Evolutionary conservation across 306 rosid genomes (phyloP).

Genomic region (barrel medic (Medicago truncatula)): DNA sequence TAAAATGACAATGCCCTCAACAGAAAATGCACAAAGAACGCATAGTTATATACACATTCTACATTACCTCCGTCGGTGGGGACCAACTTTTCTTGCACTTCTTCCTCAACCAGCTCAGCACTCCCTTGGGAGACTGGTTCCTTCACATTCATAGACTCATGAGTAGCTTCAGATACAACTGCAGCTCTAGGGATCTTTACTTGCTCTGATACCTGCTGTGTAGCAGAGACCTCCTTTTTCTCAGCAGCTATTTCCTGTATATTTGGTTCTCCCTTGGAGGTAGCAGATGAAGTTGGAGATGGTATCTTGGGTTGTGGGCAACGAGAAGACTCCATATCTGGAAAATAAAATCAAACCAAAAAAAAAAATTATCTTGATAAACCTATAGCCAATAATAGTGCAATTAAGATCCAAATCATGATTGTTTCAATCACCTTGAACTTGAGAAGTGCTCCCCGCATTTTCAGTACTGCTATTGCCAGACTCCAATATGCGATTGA

Average conservation of each 20-base stretch:
- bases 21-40: constrained; percentile 15
- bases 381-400: neutral
- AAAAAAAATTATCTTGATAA: neutral
- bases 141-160: constrained; percentile 80
- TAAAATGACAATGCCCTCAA: constrained; percentile 28
- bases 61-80: constrained; percentile 82
- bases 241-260: constrained; percentile 54
- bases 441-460: constrained; percentile 85
- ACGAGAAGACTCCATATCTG: constrained; percentile 98
- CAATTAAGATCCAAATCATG: constrained; percentile 27
- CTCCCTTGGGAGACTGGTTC: constrained; percentile 93
- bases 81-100: constrained; percentile 90
- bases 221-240: constrained; percentile 60
- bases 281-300: constrained; percentile 89
- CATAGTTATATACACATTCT: neutral
- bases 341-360: constrained; percentile 35
- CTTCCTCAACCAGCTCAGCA: constrained; percentile 83
- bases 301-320: constrained; percentile 78
- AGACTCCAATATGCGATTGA: constrained; percentile 87
- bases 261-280: constrained; percentile 77
- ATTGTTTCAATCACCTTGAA: constrained; percentile 72
- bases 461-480: constrained; percentile 97
- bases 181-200: constrained; percentile 56
- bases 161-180: constrained; percentile 92
- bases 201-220: constrained; percentile 63